Base-by-base conservation (phyloP, 306 rosid species). In the Acacia confusa region DNA sequence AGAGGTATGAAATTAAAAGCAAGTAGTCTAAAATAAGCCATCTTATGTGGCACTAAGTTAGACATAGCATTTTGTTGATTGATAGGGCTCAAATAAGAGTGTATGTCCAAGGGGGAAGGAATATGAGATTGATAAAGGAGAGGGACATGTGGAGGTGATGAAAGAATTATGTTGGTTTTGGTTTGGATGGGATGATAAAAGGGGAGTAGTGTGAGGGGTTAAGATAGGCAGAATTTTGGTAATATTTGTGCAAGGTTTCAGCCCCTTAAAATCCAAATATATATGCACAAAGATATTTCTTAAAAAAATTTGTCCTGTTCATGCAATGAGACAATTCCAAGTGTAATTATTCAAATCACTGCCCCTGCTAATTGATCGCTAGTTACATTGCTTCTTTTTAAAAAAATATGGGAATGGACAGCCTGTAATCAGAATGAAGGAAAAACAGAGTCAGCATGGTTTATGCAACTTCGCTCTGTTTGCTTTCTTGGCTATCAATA, bases 1-100 rank as follows among this genome's bases (percentile, higher is more conserved):
- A 82, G 98, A 95, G 94, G 99, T 95, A 90, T 71, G 58, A 61
- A 25, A 34, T 70, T 73, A 72, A 78, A 48, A 43, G 20, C 41
- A 65, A 28, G 24, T 77, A 20, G 68, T 76, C 74, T 78, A 25
- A 55, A 48, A 66, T 57, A 65, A 22, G 41, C 53, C 70, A 36
- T 45, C 28, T 7, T 8, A 55, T 58, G 41, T 64, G 41, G 40
- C 41, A 28, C n/a, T 15, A 4, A 30, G 70, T 30, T 6, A 15
- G 41, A 30, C 20, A 64, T 64, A 16, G 40, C n/a, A 28, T 25
- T 6, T 28, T 64, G 40, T 64, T 30, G 70, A 28, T 30, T 60
- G 34, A 60, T 25, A 25, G 66, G 27, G 2, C 38, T 15, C 67
- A 24, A 13, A 11, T 27, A 60, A 28, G 9, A 60, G 36, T 27